phyloP scores from a whole-genome alignment of 768 basidiomycete genomes.

The Mrakia blollopis region DNA sequence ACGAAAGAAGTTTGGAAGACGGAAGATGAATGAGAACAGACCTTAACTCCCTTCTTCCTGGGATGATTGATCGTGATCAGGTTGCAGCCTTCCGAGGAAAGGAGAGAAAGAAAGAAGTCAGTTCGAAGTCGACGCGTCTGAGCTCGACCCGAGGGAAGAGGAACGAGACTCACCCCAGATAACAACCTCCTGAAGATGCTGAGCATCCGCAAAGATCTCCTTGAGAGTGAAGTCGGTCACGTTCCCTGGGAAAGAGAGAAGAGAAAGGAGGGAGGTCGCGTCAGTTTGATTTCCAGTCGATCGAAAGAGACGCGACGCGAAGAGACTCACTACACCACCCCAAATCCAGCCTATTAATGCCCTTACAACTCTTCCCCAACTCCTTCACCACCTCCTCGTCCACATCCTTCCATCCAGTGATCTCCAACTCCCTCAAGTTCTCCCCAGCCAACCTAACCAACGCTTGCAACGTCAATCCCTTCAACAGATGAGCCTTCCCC shows the following conservation, averaged over 20 bases:
- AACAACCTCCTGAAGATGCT: background rate
- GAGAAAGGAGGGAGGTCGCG: background rate
- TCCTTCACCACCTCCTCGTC: constrained; percentile 50
- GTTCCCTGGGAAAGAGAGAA: constrained; percentile 13
- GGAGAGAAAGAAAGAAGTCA: background rate
- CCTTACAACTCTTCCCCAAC: constrained; percentile 43
- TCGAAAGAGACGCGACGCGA: background rate
- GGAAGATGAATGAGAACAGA: background rate
- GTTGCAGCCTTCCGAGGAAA: constrained; percentile 11
- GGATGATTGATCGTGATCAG: constrained; percentile 20
- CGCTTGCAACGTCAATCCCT: constrained; percentile 53
- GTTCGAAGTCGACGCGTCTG: too few relatives aligned
- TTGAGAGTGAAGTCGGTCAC: constrained; percentile 79
- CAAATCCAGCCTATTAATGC: constrained; percentile 62
- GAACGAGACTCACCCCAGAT: constrained; percentile 8
- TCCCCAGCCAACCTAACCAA: constrained; percentile 65
- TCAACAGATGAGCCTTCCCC: constrained; percentile 1
- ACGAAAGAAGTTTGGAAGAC: too few relatives aligned
- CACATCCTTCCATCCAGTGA: constrained; percentile 72
- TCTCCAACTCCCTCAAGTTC: constrained; percentile 56
- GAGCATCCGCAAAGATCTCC: constrained; percentile 49
- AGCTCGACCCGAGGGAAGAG: too few relatives aligned
- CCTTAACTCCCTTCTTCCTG: constrained; percentile 16
- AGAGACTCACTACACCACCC: constrained; percentile 68
- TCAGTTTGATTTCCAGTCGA: background rate